Evolutionary conservation across 2,329 filamentous ascomycete species (phyloP).

Genomic region (Trichoderma atroviride): DNA sequence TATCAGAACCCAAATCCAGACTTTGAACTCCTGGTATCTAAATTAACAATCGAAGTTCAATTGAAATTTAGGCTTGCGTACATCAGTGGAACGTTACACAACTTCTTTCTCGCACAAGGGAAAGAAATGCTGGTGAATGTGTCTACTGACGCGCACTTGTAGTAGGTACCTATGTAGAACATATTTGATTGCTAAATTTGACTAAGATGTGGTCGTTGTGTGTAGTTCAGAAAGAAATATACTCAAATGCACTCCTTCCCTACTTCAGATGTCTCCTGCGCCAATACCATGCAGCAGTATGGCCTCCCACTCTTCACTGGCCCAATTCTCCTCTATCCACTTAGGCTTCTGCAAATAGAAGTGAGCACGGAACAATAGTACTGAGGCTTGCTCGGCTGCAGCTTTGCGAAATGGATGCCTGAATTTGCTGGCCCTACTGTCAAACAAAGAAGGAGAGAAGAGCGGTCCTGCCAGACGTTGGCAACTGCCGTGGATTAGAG

Average conservation of each 20-base stretch:
- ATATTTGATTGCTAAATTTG: too few relatives aligned
- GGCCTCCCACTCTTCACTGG: background rate
- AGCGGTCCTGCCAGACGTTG: background rate
- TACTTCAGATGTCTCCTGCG: background rate
- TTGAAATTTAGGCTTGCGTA: too few relatives aligned
- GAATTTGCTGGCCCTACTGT: background rate
- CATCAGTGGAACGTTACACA: background rate
- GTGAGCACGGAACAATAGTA: background rate
- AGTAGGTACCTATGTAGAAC: too few relatives aligned
- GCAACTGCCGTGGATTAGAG: conserved; percentile 8
- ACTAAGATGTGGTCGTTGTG: too few relatives aligned
- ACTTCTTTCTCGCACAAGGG: background rate
- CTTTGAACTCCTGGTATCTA: too few relatives aligned
- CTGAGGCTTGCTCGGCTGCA: background rate
- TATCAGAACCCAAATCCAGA: too few relatives aligned
- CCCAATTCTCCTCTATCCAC: background rate
- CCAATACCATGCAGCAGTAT: background rate
- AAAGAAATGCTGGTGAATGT: background rate
- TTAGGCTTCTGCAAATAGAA: background rate
- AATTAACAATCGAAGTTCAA: too few relatives aligned
- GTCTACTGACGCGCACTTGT: background rate
- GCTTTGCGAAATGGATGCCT: conserved; percentile 1
- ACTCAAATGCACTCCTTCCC: fast-evolving
- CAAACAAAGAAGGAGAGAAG: background rate
- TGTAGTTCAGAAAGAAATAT: too few relatives aligned